Evolutionary conservation across 441 rosid genomes (phyloP), one percentile per base, ranked within the genome.

Genomic region (Corymbia citriodora): DNA sequence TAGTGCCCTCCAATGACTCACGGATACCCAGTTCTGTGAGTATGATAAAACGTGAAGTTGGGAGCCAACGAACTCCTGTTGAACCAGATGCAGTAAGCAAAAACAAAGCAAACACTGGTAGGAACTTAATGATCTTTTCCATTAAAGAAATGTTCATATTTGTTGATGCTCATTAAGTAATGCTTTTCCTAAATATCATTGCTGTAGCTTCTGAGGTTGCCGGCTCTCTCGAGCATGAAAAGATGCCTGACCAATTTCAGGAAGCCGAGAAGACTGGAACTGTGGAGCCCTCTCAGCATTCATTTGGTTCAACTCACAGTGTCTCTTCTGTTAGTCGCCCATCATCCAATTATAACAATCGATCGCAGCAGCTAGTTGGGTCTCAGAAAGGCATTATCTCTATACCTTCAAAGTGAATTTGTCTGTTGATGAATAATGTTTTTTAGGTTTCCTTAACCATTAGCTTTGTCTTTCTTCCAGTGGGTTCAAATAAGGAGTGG

Each of bases 401-500:
- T 89, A 49, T 25, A 57, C 87, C 5, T 83, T 25, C 18, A 65
- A 33, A 54, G 57, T 55, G 70, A 55, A 59, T 88, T 88, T 88
- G 68, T 29, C 53, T 52, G 40, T 52, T 52, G 48, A 83, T 65
- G 50, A 49, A 85, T 87, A 59, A 14, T 87, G 54, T 90, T 74
- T 85, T 61, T 16, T 81, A 50, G 33, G 88, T 91, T 88, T 59
- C 85, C 88, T 88, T 91, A 93, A 88, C 59, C 90, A 68, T 91
- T 57, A 89, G 53, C 87, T 36, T 40, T 90, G 74, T 88, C 90
- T 94, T 52, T 93, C 54, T 93, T 92, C 93, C 95, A 94, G 95
- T 90, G 91, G 96, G 96, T 88, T 92, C 95, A 89, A 93, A 90
- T 50, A 97, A 96, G 94, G 99, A 98, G 93, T 98, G 99, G 99